Conservation (phyloP, 345 rosid species). For the Rhizophora apiculata region DNA sequence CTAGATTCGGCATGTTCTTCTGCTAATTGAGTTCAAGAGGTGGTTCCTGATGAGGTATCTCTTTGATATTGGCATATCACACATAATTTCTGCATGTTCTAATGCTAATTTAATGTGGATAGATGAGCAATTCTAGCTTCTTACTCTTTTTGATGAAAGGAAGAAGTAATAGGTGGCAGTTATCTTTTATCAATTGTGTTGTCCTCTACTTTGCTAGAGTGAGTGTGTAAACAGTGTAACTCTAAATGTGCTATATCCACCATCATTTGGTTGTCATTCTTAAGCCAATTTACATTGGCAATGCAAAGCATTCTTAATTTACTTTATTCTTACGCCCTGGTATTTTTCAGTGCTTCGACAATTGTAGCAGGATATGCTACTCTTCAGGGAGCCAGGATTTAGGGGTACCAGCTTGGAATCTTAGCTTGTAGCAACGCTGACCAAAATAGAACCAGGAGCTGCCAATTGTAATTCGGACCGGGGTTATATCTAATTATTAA, state of each 20-base stretch:
- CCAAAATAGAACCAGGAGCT: too few relatives aligned
- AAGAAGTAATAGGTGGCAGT: not conserved
- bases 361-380: constrained; percentile 89
- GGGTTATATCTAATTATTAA: too few relatives aligned
- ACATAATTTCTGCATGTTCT: too few relatives aligned
- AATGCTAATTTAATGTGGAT: too few relatives aligned
- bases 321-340: constrained; percentile 39
- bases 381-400: constrained; percentile 51
- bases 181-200: not conserved
- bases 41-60: constrained; percentile 75
- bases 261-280: not conserved
- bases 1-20: too few relatives aligned
- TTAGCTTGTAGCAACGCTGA: constrained; percentile 21
- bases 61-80: not conserved
- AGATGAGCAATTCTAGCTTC: too few relatives aligned
- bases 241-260: not conserved
- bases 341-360: constrained; percentile 82
- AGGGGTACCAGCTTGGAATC: constrained; percentile 61
- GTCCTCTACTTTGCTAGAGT: not conserved
- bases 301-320: constrained; percentile 9
- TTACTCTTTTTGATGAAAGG: not conserved
- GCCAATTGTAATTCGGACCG: too few relatives aligned
- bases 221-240: not conserved
- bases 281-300: not conserved
- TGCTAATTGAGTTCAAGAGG: constrained; percentile 21